Base-by-base conservation (phyloP, 2,329 filamentous ascomycete species). In the Blastomyces parvus region DNA sequence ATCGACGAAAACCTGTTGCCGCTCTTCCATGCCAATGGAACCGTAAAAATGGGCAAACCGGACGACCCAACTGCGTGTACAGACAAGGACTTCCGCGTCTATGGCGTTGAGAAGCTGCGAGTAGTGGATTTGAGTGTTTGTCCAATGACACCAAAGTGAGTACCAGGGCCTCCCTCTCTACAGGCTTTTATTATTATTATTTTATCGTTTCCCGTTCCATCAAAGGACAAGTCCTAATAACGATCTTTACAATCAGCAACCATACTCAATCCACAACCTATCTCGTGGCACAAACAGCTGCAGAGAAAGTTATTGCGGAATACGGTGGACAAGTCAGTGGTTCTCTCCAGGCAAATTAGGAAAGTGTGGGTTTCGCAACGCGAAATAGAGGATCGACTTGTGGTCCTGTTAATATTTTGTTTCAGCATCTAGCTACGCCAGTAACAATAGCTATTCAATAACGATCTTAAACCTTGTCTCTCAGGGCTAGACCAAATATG, bases 251-350 rank as follows among this genome's bases (percentile, higher is more conserved):
- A 27, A 33, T 22, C 38, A 81, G 74, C 67, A 76, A 77, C 60
- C 81, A 83, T 68, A 76, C 77, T 1, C 79, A 82, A 66, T 72
- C 76, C 11, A 77, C 77, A 11, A 81, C 80, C 2, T 83, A 82
- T 67, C 70, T 81, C 0, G 77, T 78, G 1, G 81, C 80, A 0
- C 69, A 77, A 52, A 80, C 76, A 0, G 77, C 76, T 7, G 80
- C 76, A 0, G 81, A 82, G 67, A 81, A 77, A 69, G 52, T 62
- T 22, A 42, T 53, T 25, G 33, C 44, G 13, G 59, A 61, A 53
- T 61, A 61, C 42, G 40, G 17, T 36, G 52, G 52, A 33, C 17
- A 30, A 36, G 30, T 3, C 2, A 19, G n/a, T 36, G n/a, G 52
- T 22, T n/a, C 36, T 56, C 30, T 9, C 36, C 7, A 38, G 9